Base-by-base conservation (phyloP, 2,329 filamentous ascomycete genomes). In the Fusarium nematophilum region DNA sequence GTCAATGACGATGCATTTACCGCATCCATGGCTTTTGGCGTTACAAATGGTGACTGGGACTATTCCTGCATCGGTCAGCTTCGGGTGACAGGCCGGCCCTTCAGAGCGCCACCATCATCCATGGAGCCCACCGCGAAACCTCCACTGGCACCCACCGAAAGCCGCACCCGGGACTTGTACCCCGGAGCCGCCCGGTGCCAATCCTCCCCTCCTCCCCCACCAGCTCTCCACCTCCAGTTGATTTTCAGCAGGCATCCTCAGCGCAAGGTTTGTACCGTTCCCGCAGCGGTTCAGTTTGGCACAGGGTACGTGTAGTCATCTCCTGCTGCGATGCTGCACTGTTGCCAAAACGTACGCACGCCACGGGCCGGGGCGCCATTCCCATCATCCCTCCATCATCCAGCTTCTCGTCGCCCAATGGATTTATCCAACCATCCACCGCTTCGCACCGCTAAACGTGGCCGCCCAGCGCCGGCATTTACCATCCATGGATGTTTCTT, bases 391-490 rank as follows among this genome's bases (percentile, higher is more conserved):
- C 42, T 61, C 33, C 47, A 59, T 59, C 44, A 51, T 63, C 33
- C 38, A 43, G 27, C 49, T 29, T 6, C 36, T 34, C 39, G 29
- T 44, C 44, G 9, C 30, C 21, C 30, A 44, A 49, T 37, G 25
- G 17, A 40, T 42, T 29, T 21, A 46, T 37, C 50, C 37, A 65
- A 50, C 66, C 62, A 68, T 58, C 65, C 64, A 69, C 51, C 53
- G 53, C 50, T 56, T 57, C 40, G 37, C 46, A 52, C 42, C 40
- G 49, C 49, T 50, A 64, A 65, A 69, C 48, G 55, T 69, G 64
- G 52, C 56, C 57, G 37, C 63, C 56, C 55, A 48, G 48, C 58
- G 39, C 55, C 47, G 55, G 53, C 44, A 61, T 27, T 47, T 48
- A 38, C 17, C 31, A 17, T 46, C 17, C 51, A 15, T 18, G 37